A percentile compares a stretch with the other conserved stretches of the same genome.
Conservation (phyloP, 495 filamentous ascomycete species). For the Hypomontagnella monticulosa region DNA sequence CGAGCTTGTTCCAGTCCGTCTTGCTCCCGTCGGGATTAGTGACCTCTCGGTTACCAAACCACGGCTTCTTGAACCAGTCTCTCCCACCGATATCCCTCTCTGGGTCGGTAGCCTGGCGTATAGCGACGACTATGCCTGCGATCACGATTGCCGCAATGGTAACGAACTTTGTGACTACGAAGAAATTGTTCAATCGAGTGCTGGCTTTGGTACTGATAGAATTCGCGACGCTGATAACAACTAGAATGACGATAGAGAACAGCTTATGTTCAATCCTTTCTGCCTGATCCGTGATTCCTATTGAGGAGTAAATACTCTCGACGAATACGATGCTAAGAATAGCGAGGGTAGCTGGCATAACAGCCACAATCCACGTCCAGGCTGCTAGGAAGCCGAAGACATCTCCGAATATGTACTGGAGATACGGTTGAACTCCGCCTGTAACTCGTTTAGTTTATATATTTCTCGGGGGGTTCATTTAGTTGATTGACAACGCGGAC, state of each 20-base stretch:
- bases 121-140: constrained; percentile 57
- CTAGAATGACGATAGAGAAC: constrained; percentile 56
- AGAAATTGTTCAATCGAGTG: constrained; percentile 63
- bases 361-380: constrained; percentile 67
- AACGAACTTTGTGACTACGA: constrained; percentile 61
- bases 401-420: constrained; percentile 65
- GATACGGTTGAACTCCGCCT: constrained; percentile 65
- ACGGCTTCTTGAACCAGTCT: constrained; percentile 63
- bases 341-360: constrained; percentile 66
- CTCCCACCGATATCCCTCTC: constrained; percentile 51
- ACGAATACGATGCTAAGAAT: constrained; percentile 68
- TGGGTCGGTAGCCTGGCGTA: constrained; percentile 46
- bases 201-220: constrained; percentile 65
- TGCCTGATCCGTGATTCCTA: constrained; percentile 55
- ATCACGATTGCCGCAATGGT: constrained; percentile 58
- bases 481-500: constrained; percentile 18
- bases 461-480: background rate
- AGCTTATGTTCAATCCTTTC: constrained; percentile 56
- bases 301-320: constrained; percentile 62
- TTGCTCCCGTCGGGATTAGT: constrained; percentile 56
- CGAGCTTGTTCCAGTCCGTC: constrained; percentile 58
- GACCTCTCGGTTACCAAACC: constrained; percentile 60
- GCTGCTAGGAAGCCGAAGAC: constrained; percentile 63
- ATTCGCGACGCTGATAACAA: constrained; percentile 60
- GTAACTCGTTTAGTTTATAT: background rate